Base-by-base conservation (phyloP, 441 rosid species). In the Populus tomentosa region DNA sequence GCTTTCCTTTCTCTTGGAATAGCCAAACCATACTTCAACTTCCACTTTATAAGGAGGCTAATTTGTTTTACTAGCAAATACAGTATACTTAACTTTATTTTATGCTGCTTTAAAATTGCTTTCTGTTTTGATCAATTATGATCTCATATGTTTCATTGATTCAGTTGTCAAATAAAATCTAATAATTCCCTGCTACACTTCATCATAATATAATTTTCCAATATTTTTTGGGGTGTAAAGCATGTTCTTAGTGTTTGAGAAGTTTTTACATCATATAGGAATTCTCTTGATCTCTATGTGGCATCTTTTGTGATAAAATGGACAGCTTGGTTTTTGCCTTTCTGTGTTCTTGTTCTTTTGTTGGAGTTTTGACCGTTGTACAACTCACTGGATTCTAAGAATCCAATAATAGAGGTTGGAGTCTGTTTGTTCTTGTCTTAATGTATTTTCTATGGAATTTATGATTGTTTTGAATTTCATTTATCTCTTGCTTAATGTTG, bases 1-100 rank as follows among this genome's bases (percentile, higher is more conserved):
- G 38, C 38, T 42, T 79, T 75, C 30, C 56, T 64, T 70, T 69
- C 63, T 69, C 75, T 79, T 69, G 80, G 69, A 78, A 70, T 76
- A 24, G 2, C 65, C 36, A 56, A 38, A 74, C 69, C 72, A 77
- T 28, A 4, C 78, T 63, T 64, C 75, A 78, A 26, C 70, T 40
- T 71, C 61, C 9, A 63, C 11, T 67, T 59, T 23, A 18, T 10
- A 18, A 35, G 74, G 21, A 69, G 71, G n/a, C 63, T 38, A 74
- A 56, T 69, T 70, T 62, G n/a, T 77, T 79, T n/a, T 30, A 16
- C 35, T 20, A 46, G 64, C 46, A 18, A 26, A 16, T 23, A 21
- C 13, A 46, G 10, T 67, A 18, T 35, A 1, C 3, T 76, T 59
- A 46, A 61, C 30, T 23, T 82, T 71, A 10, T 65, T 26, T 21